Evolutionary conservation across 371 early-diverging fungal species (phyloP), one percentile per base, ranked within the genome.

Genomic region (Encephalitozoon intestinalis): DNA sequence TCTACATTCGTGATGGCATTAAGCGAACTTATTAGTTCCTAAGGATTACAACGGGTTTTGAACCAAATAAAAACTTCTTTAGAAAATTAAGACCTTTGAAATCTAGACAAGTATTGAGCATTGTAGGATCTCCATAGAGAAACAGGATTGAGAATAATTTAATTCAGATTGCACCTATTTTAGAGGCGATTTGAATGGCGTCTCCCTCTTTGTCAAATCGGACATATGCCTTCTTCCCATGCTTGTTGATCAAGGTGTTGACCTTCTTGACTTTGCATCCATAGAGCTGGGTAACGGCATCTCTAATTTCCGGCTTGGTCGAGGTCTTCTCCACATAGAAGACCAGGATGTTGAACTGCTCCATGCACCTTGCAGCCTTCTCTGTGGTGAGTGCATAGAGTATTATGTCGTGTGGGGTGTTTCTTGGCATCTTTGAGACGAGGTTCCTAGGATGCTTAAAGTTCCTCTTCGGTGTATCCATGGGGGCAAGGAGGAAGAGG

Each of bases 161-260:
- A 65, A 74, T 40, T 74, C 66, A 74, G 53, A 74, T 65, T 66
- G 69, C 52, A 34, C 86, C 79, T 84, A 88, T 88, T 90, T 92
- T 92, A 90, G 91, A 91, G 86, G 97, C 96, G 82, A 95, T 91
- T 84, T 94, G 94, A 69, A 94, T 88, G 79, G 97, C 97, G 87
- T 93, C 94, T 73, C 90, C 91, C 82, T 94, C 95, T 78, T 93
- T 89, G 71, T 91, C 88, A 79, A 97, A 89, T 81, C 93, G 94
- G 76, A 96, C 94, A 87, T 91, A 96, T 70, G 97, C 97, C 91
- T 96, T 96, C 92, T 97, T 97, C 74, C 96, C 96, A 80, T 92
- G 91, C 67, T 80, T 77, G 21, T 77, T 87, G 87, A 95, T 92
- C 67, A 95, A 88, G 73, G 98, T 97, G 91, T 95, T 95, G 88